A percentile compares a stretch with the other conserved stretches of the same genome.
Evolutionary conservation across 2,329 filamentous ascomycete species (phyloP).

Genomic region (Trichophyton benhamiae): DNA sequence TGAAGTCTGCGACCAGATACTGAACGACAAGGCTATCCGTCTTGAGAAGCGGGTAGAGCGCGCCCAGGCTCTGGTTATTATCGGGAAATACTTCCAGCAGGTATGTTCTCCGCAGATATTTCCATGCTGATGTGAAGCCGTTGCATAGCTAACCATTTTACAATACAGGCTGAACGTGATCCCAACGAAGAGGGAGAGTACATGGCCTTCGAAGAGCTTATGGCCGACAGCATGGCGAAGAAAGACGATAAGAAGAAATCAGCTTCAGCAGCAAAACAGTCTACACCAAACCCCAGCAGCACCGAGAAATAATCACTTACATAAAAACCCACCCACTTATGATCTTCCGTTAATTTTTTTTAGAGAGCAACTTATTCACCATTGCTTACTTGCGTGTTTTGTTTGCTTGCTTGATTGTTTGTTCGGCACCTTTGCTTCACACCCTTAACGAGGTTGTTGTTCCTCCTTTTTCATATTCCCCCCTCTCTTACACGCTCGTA

Average conservation of each 20-base stretch:
- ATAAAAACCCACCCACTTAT: neutral
- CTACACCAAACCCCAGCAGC: neutral
- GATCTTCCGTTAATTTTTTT: neutral
- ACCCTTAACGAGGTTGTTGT: neutral
- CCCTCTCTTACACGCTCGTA: neutral
- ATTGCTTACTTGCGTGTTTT: too few species aligned
- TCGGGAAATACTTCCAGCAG: conserved; percentile 80
- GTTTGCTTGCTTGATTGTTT: too few species aligned
- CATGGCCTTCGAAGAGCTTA: conserved; percentile 96
- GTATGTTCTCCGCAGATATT: conserved; percentile 38
- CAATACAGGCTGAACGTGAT: conserved; percentile 72
- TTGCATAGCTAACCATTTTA: conserved; percentile 10
- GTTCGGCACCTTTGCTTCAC: neutral
- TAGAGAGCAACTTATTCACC: neutral
- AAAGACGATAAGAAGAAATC: conserved; percentile 63
- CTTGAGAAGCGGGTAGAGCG: conserved; percentile 79
- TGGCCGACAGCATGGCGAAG: conserved; percentile 91
- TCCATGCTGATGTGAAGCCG: neutral
- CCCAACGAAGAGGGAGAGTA: conserved; percentile 97
- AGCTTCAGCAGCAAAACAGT: conserved; percentile 14
- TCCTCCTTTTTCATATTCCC: neutral
- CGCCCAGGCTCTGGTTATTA: conserved; percentile 75
- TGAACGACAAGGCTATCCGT: conserved; percentile 67
- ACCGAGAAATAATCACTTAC: neutral
- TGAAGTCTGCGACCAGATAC: conserved; percentile 81